A percentile compares a stretch with the other conserved stretches of the same genome.
These are phyloP conservation scores for Microascus cirrosus DNA, from an alignment of 2,329 filamentous ascomycete genomes.

Conservation along the genomic window DNA sequence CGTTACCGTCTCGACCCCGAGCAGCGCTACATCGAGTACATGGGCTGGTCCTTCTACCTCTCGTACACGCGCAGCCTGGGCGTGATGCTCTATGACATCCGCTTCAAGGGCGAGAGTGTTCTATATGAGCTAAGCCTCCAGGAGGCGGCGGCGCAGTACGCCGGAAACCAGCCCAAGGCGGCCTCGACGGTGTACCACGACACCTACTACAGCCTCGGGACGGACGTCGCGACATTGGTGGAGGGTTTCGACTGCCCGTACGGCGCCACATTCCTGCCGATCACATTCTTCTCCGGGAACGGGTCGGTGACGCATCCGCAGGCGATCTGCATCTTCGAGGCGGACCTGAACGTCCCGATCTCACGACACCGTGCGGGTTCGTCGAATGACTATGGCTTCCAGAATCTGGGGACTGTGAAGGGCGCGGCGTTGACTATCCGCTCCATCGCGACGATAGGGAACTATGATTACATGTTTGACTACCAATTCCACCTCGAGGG, in stretches of 20 bases:
- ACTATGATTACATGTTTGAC: constrained; percentile 29
- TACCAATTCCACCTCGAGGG: constrained; percentile 23
- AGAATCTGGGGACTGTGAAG: constrained; percentile 19
- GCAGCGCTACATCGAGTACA: constrained; percentile 36
- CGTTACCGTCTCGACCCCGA: constrained; percentile 29
- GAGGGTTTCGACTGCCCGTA: constrained; percentile 30
- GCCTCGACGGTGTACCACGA: constrained; percentile 31
- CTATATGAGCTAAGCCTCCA: constrained; percentile 41
- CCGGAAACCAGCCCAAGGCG: constrained; percentile 31
- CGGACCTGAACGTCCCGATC: constrained; percentile 21
- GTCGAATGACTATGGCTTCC: constrained; percentile 15
- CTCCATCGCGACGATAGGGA: constrained; percentile 21
- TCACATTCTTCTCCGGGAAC: constrained; percentile 18
- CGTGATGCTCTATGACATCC: constrained; percentile 35
- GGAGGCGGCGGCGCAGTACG: constrained; percentile 41
- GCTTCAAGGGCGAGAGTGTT: constrained; percentile 36
- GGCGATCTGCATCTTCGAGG: constrained; percentile 27
- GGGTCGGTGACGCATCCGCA: constrained; percentile 16
- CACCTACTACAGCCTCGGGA: constrained; percentile 23
- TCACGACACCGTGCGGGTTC: constrained; percentile 19
- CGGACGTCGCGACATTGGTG: constrained; percentile 22
- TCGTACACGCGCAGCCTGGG: constrained; percentile 30
- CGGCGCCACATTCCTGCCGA: constrained; percentile 22
- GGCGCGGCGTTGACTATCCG: constrained; percentile 14
- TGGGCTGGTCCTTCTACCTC: constrained; percentile 42